A percentile compares a stretch with the other conserved stretches of the same genome.
These are phyloP conservation scores for Eucalyptus albens DNA, from an alignment of 345 rosid genomes.

Conservation along the genomic window DNA sequence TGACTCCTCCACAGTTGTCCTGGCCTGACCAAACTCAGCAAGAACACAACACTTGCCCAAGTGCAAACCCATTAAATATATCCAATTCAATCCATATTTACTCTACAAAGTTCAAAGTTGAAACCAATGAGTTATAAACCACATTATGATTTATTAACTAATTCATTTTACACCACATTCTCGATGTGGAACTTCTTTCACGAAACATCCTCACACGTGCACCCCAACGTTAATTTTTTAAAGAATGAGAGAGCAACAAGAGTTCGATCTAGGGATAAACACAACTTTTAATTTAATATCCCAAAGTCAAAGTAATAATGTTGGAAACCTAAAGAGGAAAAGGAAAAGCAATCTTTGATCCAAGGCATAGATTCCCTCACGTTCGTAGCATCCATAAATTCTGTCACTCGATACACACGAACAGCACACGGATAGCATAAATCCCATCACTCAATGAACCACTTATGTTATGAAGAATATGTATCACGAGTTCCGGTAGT, in stretches of 20 bases:
- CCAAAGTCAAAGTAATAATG: neutral
- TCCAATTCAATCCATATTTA: neutral
- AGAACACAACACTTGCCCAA: neutral
- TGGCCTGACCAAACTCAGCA: neutral
- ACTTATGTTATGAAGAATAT: neutral
- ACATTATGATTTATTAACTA: neutral
- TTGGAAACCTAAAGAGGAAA: neutral
- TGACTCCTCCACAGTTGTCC: neutral
- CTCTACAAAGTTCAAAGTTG: neutral
- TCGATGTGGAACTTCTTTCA: neutral
- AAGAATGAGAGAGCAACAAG: neutral
- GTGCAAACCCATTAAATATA: neutral
- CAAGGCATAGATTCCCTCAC: neutral
- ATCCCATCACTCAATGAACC: neutral
- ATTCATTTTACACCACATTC: neutral
- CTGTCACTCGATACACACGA: neutral
- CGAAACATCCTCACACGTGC: neutral
- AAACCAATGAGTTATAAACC: neutral
- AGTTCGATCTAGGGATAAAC: neutral
- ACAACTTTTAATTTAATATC: neutral
- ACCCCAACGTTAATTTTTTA: neutral
- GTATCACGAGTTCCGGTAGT: neutral
- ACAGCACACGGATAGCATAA: neutral
- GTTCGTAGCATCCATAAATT: neutral
- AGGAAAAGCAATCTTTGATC: neutral